Evolutionary conservation across 2,329 filamentous ascomycete genomes (phyloP), one percentile per base, ranked within the genome.

Genomic region (Didymella segeticola): DNA sequence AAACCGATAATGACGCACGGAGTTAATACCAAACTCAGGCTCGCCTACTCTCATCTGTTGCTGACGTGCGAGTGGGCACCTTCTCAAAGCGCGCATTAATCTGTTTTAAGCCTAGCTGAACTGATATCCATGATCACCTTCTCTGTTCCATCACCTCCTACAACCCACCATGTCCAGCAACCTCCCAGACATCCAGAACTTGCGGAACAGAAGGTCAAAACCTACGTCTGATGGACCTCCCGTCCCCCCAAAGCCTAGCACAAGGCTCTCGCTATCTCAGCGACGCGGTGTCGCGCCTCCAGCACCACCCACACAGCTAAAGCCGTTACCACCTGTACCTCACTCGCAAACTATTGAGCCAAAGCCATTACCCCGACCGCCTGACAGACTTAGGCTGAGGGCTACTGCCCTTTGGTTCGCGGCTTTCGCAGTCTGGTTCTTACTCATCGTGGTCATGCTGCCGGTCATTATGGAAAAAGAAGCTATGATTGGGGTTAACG

Each of bases 381-480:
- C 64, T n/a, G 15, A 10, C 8, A 9, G 9, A 5, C 3, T 31
- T 10, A 48, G 53, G 19, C 26, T 51, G 9, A 33, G 36, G 1
- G 45, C 23, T 1, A 62, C 58, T 1, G 19, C 53, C 1, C 39
- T 66, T 6, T 67, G 63, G 62, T 36, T 63, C 2, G 38, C 25
- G 9, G 64, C 43, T 1, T 61, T 69, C 19, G 27, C 19, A 9
- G 10, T 62, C 4, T 70, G 67, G 61, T 71, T 71, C 42, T 14
- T 69, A 14, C 20, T 60, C 0, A 60, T 70, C 17, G 63, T 71
- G 9, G 15, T 69, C 0, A 47, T 70, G 15, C 36, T 71, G 4
- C 69, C 69, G 0, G 45, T 70, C 23, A 56, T 71, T 11, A 60
- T 63, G 25, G 69, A 69, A 49, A 61, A 51, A 48, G 64, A 70